Evolutionary conservation across 2,329 filamentous ascomycete species (phyloP).

Genomic region (Neonectria magnoliae): DNA sequence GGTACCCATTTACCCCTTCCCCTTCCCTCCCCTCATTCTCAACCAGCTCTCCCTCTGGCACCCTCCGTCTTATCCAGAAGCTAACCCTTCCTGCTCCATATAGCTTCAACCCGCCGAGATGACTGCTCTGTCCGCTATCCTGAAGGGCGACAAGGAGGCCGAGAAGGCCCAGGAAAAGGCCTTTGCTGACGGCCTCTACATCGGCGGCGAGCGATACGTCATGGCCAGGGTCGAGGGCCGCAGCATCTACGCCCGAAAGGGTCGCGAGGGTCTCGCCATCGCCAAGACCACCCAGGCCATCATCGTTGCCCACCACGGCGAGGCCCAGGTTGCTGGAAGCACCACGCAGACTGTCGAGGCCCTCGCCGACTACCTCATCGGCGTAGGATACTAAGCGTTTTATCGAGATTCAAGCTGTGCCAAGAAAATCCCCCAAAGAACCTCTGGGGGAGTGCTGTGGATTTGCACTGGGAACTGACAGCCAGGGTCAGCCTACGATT

Average conservation of each 20-base stretch:
- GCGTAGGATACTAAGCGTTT: conserved; percentile 74
- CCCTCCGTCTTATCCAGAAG: background rate
- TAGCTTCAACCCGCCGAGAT: conserved; percentile 63
- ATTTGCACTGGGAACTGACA: conserved; percentile 15
- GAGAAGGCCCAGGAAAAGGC: conserved; percentile 71
- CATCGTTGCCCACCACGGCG: conserved; percentile 87
- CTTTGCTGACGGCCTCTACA: conserved; percentile 76
- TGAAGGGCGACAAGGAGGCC: conserved; percentile 56
- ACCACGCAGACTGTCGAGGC: conserved; percentile 82
- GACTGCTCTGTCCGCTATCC: conserved; percentile 65
- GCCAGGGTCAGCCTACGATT: conserved; percentile 15
- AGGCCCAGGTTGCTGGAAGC: conserved; percentile 77
- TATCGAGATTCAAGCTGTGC: background rate
- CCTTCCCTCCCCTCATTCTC: background rate
- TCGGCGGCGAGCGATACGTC: conserved; percentile 83
- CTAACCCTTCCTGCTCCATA: conserved; percentile 22
- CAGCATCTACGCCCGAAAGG: conserved; percentile 84
- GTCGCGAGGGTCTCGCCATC: conserved; percentile 82
- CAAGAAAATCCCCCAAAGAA: conserved; percentile 6
- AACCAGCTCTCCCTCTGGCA: conserved; percentile 7
- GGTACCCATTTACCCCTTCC: conserved; percentile 61
- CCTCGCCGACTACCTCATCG: conserved; percentile 87
- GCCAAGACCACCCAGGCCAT: conserved; percentile 91
- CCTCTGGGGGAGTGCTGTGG: conserved; percentile 22
- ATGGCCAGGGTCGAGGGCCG: conserved; percentile 79